Base-by-base conservation (phyloP, 2,329 filamentous ascomycete genomes). In the Aspergillus fructus region DNA sequence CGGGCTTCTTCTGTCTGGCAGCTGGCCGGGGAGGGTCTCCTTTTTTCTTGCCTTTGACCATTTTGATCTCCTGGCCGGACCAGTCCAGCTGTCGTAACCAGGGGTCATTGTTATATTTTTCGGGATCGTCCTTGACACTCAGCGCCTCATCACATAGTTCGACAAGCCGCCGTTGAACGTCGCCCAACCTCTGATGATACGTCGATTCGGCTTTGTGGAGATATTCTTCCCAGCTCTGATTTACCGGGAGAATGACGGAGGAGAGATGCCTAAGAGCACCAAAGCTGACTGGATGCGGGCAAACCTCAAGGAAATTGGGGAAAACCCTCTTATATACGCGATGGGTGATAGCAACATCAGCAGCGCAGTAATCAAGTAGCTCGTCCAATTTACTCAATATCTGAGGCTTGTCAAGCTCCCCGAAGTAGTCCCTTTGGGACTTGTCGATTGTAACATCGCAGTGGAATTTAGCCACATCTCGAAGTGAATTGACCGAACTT, bases 211-310 rank as follows among this genome's bases (percentile, higher is more conserved):
- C 89, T 58, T 89, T 93, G 11, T 83, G 78, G 45, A 97, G 81
- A 69, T 99, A 99, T 1, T 85, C 79, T 59, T 93, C 85, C 96
- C 96, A 99, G 0, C 89, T 87, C 66, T 89, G 85, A 71, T 97
- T 86, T 45, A 97, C 89, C 0, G 94, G 94, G 7, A 99, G 79
- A 48, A 97, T 96, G 62, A 96, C 92, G 0, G 93, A 89, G 0
- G 93, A 92, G n/a, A 99, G 82, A 71, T 97, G 94, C 15, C 94
- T 85, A 17, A 99, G 81, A 2, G 94, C 94, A 2, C 91, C 93
- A 68, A 99, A 99, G 75, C 93, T 97, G 68, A 99, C 94, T 0
- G 94, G 94, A 74, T 99, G 96, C 0, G 94, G 94, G 69, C 94
- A 99, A 24, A 90, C 90, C 45, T 91, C 82, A 19, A 97, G 79